Base-by-base conservation (phyloP, 495 filamentous ascomycete genomes). In the Wilcoxina mikolae region DNA sequence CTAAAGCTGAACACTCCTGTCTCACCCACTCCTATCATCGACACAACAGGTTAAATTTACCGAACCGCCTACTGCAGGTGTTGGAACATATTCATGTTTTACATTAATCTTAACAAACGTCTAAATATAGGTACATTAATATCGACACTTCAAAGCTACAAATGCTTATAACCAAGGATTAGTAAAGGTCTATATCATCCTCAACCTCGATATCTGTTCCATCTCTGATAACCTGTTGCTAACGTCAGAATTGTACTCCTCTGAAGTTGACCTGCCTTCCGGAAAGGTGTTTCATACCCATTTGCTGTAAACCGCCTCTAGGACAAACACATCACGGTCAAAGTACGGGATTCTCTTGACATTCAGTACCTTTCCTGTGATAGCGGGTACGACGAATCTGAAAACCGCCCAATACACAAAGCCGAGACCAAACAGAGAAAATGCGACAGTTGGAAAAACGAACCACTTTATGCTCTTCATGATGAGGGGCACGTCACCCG, bases 371-470 rank as follows among this genome's bases (percentile, higher is more conserved):
- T 39, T 39, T 12, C 35, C 4, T 5, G 35, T 15, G 3, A 39
- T 18, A 12, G 35, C 35, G 1, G 35, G 35, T 18, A 39, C 35
- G 20, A 18, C 35, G 4, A 39, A 39, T 18, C 35, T 39, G 29
- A 64, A 64, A 1, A 18, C 53, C 7, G 52, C 26, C 61, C 61
- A 64, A 55, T 64, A 64, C 15, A 59, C 4, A 3, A 57, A 41
- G n/a, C 61, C 60, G 23, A 29, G 24, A 2, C 26, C 35, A 22
- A 64, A 35, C 11, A 64, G 44, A 29, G 50, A 10, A 9, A 55
- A 24, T 1, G 42, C 29, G 3, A 55, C 41, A 4, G 45, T 55
- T 2, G 61, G 61, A 33, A 57, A 58, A 12, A 56, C 18, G 27
- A 11, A 47, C 25, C 29, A 63, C 18, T 29, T 0, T 7, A 56